Conservation (phyloP, 768 basidiomycete genomes). For the Collybia nuda region DNA sequence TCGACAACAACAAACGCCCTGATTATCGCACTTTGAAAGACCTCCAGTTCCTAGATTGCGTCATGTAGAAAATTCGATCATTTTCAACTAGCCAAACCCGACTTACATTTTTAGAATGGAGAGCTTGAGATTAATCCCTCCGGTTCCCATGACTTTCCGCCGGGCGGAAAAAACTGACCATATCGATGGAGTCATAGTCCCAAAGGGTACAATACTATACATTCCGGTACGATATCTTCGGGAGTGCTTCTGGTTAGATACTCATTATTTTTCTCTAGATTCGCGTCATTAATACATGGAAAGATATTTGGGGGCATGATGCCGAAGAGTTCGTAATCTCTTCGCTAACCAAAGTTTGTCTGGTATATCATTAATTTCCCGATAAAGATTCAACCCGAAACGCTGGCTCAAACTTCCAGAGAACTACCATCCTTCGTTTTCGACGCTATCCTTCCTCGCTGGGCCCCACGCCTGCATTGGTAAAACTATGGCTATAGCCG, state of each 20-base stretch:
- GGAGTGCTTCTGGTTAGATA: too few relatives aligned
- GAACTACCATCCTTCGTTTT: constrained; percentile 30
- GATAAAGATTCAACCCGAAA: constrained; percentile 39
- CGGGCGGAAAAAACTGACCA: constrained; percentile 35
- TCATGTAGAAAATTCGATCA: constrained; percentile 27
- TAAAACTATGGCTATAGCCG: constrained; percentile 42
- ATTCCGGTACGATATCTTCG: constrained; percentile 28
- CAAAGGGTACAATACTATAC: constrained; percentile 43
- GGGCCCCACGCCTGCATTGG: constrained; percentile 44
- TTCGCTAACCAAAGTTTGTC: constrained; percentile 1
- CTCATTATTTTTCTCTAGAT: constrained; percentile 28
- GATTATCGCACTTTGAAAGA: constrained; percentile 40
- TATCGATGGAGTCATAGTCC: constrained; percentile 43
- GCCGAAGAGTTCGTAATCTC: constrained; percentile 39
- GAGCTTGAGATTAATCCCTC: constrained; percentile 40
- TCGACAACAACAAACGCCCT: constrained; percentile 29
- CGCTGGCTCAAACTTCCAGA: constrained; percentile 44
- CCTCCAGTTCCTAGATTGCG: constrained; percentile 37
- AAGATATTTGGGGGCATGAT: constrained; percentile 49
- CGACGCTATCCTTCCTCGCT: constrained; percentile 38
- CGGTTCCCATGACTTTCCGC: constrained; percentile 33
- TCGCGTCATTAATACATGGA: constrained; percentile 49
- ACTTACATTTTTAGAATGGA: constrained; percentile 31
- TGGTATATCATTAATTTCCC: not conserved
- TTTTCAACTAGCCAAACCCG: too few relatives aligned